Conservation (phyloP, 2,329 filamentous ascomycete genomes). For the Diplocarpon rosae region DNA sequence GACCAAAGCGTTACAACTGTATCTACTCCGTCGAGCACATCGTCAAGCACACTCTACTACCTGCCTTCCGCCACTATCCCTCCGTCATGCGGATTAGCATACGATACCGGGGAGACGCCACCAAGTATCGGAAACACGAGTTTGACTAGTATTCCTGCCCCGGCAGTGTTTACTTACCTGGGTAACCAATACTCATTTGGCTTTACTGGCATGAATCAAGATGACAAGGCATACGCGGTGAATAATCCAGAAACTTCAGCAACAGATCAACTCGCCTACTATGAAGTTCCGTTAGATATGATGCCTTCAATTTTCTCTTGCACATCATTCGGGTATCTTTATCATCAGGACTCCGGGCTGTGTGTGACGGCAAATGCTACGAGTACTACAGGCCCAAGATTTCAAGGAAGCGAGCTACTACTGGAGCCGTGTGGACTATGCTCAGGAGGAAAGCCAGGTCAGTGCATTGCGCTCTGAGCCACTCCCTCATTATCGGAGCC, state of each 20-base stretch:
- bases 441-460: background rate
- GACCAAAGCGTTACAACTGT: background rate
- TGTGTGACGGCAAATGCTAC: background rate
- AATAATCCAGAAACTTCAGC: background rate
- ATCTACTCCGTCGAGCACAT: background rate
- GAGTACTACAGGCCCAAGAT: background rate
- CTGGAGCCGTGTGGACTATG: background rate
- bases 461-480: too few species aligned
- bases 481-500: too few species aligned
- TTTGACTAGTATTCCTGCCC: background rate
- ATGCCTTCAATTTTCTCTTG: background rate
- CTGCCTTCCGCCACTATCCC: background rate
- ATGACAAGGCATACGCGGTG: background rate
- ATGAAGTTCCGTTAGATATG: background rate
- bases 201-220: background rate
- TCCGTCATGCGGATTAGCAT: background rate
- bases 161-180: background rate
- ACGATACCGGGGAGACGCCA: background rate
- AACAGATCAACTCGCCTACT: background rate
- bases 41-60: too few species aligned
- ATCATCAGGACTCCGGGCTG: background rate
- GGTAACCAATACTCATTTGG: background rate
- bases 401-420: background rate
- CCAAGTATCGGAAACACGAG: background rate
- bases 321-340: background rate